A percentile compares a stretch with the other conserved stretches of the same genome.
phyloP scores from a whole-genome alignment of 768 basidiomycete species.

The Suillus americanus region DNA sequence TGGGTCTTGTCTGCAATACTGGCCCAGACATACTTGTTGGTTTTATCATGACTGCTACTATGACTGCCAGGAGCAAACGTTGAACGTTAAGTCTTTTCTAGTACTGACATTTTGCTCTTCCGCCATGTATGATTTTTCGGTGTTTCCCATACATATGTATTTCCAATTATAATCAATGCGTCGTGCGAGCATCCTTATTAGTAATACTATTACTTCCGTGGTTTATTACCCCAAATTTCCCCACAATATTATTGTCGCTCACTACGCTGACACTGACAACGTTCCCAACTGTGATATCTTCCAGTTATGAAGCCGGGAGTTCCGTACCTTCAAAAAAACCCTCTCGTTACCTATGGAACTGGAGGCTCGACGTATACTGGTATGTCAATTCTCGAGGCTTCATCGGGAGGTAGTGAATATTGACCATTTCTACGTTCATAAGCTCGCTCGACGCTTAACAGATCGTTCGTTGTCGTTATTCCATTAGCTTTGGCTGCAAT shows the following conservation, averaged over 20 bases:
- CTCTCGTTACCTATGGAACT: background rate
- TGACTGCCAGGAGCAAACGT: no score
- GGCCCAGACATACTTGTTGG: no score
- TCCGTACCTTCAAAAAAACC: background rate
- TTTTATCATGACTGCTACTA: no score
- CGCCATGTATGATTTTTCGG: no score
- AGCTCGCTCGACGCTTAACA: conserved; percentile 5
- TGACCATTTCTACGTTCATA: background rate
- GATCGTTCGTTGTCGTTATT: conserved; percentile 11
- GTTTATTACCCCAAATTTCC: background rate
- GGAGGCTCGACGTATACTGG: background rate
- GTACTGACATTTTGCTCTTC: no score
- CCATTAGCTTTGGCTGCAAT: conserved; percentile 19
- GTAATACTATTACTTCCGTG: background rate
- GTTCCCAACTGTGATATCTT: background rate
- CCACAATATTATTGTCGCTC: background rate
- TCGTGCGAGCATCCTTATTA: background rate
- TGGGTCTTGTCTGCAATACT: no score
- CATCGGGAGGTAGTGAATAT: background rate
- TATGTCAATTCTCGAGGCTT: background rate
- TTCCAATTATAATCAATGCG: background rate
- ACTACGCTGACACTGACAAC: background rate
- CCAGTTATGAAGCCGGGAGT: background rate
- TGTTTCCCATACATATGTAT: no score
- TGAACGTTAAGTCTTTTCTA: no score